These are phyloP conservation scores for Hymenoscyphus fructigenus DNA, from an alignment of 2,329 filamentous ascomycete genomes.

Conservation along the genomic window DNA sequence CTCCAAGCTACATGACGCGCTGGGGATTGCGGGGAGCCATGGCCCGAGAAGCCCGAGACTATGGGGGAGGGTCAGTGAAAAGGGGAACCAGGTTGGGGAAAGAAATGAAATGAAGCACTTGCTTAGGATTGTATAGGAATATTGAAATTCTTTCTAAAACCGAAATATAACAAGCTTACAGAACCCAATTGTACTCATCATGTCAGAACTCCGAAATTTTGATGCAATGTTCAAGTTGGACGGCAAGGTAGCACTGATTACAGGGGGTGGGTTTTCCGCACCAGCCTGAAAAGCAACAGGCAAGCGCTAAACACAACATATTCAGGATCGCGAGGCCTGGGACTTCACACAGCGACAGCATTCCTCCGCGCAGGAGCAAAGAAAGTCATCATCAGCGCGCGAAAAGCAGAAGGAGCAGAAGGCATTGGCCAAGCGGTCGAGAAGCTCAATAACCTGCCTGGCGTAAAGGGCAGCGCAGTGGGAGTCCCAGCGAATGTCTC, in stretches of 20 bases:
- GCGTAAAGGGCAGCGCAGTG: conserved; percentile 57
- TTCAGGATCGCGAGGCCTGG: conserved; percentile 52
- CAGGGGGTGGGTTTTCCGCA: conserved; percentile 27
- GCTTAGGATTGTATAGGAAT: background rate
- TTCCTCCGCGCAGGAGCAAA: conserved; percentile 69
- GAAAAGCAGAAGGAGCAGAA: conserved; percentile 61
- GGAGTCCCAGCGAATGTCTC: conserved; percentile 66
- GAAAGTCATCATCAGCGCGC: conserved; percentile 71
- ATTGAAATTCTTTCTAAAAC: background rate
- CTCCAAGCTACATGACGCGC: background rate
- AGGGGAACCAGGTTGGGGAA: background rate
- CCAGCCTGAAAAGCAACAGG: background rate
- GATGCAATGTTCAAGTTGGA: conserved; percentile 26
- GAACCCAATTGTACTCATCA: background rate
- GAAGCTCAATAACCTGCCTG: conserved; percentile 62
- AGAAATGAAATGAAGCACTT: background rate
- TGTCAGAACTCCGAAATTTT: conserved; percentile 25
- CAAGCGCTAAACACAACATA: background rate
- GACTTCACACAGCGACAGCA: conserved; percentile 63
- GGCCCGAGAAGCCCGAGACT: conserved; percentile 16
- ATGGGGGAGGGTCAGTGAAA: background rate
- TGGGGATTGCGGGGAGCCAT: conserved; percentile 8
- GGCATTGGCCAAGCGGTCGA: conserved; percentile 58
- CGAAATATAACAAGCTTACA: background rate
- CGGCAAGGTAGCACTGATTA: conserved; percentile 34